A percentile compares a stretch with the other conserved stretches of the same genome.
Evolutionary conservation across 2,329 filamentous ascomycete species (phyloP).

Genomic region (Diplodia intermedia): DNA sequence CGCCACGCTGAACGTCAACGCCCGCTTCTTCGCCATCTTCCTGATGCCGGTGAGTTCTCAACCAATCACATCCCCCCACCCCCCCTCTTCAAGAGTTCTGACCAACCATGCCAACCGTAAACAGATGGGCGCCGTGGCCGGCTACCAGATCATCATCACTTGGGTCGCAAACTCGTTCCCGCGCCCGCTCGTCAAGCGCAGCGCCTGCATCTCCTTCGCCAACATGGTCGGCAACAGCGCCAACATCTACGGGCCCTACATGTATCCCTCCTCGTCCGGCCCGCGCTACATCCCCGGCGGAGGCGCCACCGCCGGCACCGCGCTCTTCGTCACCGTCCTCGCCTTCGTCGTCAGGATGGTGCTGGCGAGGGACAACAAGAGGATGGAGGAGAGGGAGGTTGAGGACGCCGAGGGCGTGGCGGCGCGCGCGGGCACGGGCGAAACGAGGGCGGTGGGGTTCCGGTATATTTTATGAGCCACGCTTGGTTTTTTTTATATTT

Average conservation of each 20-base stretch:
- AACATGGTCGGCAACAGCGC: constrained; percentile 47
- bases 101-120: background rate
- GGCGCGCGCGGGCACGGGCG: background rate
- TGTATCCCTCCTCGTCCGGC: constrained; percentile 44
- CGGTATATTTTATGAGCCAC: constrained; percentile 26
- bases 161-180: constrained; percentile 46
- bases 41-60: constrained; percentile 61
- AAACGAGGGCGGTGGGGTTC: constrained; percentile 25
- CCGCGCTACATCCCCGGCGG: constrained; percentile 50
- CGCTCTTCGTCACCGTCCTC: constrained; percentile 45
- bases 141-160: constrained; percentile 43
- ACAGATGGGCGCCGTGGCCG: constrained; percentile 38
- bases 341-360: constrained; percentile 46
- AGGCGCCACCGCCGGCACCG: constrained; percentile 46
- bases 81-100: background rate
- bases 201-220: constrained; percentile 42
- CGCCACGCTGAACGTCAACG: constrained; percentile 57
- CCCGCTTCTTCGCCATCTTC: constrained; percentile 69
- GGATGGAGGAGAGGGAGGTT: constrained; percentile 39
- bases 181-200: constrained; percentile 45
- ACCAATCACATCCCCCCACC: background rate
- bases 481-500: background rate
- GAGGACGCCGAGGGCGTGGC: constrained; percentile 13
- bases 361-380: constrained; percentile 47
- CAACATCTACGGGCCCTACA: constrained; percentile 46